These are phyloP conservation scores for Gonium pectorale DNA, from an alignment of 139 green algal genomes.

Conservation along the genomic window DNA sequence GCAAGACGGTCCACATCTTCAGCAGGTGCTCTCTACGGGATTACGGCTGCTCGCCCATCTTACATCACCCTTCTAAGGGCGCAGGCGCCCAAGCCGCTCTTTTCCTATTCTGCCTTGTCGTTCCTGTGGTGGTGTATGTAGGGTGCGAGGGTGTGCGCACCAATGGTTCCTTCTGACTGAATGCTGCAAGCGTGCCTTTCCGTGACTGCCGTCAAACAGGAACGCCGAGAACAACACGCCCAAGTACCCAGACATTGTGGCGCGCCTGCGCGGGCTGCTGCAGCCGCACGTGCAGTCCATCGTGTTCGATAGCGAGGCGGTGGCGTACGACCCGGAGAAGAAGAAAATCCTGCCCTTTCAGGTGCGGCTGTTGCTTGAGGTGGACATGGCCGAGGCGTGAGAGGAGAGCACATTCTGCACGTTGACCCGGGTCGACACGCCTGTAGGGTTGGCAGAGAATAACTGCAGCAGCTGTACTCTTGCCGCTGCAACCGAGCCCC, in stretches of 20 bases:
- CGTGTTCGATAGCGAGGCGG: slow-evolving; percentile 95
- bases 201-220: no score
- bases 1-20: slow-evolving; percentile 79
- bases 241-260: slow-evolving; percentile 94
- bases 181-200: no score
- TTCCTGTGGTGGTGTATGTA: no score
- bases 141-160: no score
- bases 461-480: no score
- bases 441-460: no score
- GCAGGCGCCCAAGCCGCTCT: no score
- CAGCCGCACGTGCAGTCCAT: slow-evolving; percentile 58
- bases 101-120: no score
- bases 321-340: slow-evolving; percentile 86
- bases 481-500: no score
- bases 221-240: slow-evolving; percentile 95
- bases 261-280: slow-evolving; percentile 70
- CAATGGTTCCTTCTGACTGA: no score
- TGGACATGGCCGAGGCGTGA: not conserved
- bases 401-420: not conserved
- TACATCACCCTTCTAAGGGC: no score
- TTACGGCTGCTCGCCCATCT: not conserved
- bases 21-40: slow-evolving; percentile 44
- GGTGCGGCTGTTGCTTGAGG: slow-evolving; percentile 49
- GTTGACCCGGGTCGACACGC: no score
- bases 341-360: slow-evolving; percentile 96